Evolutionary conservation across 257 asterid species (phyloP).

Genomic region (Solanum microdontum): DNA sequence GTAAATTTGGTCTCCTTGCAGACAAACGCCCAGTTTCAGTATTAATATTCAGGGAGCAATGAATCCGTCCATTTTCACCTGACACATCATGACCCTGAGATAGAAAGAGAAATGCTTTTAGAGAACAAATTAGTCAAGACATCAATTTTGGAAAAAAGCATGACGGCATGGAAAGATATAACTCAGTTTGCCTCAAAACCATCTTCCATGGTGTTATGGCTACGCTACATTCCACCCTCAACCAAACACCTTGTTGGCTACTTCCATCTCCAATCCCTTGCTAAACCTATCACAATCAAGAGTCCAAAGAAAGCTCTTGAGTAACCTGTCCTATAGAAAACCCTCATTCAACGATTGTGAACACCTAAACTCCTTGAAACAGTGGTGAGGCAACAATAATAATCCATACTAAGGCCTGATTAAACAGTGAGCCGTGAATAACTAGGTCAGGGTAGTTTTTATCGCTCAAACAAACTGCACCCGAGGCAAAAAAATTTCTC

Average conservation of each 20-base stretch:
- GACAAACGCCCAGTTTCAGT: constrained; percentile 97
- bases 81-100: constrained; percentile 66
- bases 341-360: background rate
- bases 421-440: background rate
- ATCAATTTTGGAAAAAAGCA: background rate
- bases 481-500: background rate
- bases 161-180: background rate
- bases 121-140: background rate
- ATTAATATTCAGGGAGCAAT: constrained; percentile 92
- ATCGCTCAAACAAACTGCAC: background rate
- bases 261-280: background rate
- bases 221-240: background rate
- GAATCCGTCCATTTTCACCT: constrained; percentile 81
- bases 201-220: background rate
- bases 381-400: background rate
- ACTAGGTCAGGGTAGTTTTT: background rate
- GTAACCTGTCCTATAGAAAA: background rate
- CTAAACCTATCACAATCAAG: background rate
- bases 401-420: background rate
- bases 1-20: constrained; percentile 98
- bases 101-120: constrained; percentile 6
- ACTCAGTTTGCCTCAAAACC: constrained; percentile 1
- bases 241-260: background rate
- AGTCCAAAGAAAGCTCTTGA: background rate
- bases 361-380: background rate